Conservation (phyloP, 768 basidiomycete genomes). For the Amanita pallidorosea region DNA sequence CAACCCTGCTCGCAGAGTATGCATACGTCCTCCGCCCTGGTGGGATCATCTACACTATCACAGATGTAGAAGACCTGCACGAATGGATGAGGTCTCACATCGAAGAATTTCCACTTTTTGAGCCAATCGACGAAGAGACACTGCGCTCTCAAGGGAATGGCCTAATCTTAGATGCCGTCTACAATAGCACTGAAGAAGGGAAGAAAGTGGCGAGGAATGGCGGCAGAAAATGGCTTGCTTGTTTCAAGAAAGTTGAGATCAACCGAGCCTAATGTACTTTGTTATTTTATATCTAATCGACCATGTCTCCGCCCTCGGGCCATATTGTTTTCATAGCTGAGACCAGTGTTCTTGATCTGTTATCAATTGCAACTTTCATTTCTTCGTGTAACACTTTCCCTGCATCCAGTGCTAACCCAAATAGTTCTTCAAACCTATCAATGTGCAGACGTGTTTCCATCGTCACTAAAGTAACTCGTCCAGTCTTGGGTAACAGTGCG, state of each 20-base stretch:
- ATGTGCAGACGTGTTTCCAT: slow-evolving; percentile 94
- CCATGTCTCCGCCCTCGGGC: slow-evolving; percentile 13
- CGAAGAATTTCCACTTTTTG: slow-evolving; percentile 80
- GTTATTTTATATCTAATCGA: slow-evolving; percentile 11
- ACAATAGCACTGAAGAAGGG: slow-evolving; percentile 88
- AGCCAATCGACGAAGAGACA: slow-evolving; percentile 62
- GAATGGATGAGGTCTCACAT: slow-evolving; percentile 93
- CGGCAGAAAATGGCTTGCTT: slow-evolving; percentile 88
- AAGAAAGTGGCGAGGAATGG: slow-evolving; percentile 91
- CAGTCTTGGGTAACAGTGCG: slow-evolving; percentile 81
- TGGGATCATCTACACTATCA: slow-evolving; percentile 97
- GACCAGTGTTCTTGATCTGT: slow-evolving; percentile 51
- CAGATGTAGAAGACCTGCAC: slow-evolving; percentile 89
- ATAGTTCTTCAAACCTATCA: slow-evolving; percentile 85
- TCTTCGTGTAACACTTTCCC: slow-evolving; percentile 70
- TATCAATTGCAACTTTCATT: slow-evolving; percentile 67
- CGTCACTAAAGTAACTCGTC: slow-evolving; percentile 76
- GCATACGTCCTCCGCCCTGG: slow-evolving; percentile 87
- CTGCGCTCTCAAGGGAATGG: slow-evolving; percentile 71
- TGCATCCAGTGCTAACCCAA: slow-evolving; percentile 69
- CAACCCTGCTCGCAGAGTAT: slow-evolving; percentile 95
- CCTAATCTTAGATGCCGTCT: slow-evolving; percentile 71
- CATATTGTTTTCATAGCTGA: slow-evolving; percentile 44
- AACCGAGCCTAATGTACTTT: slow-evolving; percentile 9
- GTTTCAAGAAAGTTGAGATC: slow-evolving; percentile 61